Evolutionary conservation across 768 basidiomycete genomes (phyloP).

Genomic region (Lepiota brunneoincarnata): DNA sequence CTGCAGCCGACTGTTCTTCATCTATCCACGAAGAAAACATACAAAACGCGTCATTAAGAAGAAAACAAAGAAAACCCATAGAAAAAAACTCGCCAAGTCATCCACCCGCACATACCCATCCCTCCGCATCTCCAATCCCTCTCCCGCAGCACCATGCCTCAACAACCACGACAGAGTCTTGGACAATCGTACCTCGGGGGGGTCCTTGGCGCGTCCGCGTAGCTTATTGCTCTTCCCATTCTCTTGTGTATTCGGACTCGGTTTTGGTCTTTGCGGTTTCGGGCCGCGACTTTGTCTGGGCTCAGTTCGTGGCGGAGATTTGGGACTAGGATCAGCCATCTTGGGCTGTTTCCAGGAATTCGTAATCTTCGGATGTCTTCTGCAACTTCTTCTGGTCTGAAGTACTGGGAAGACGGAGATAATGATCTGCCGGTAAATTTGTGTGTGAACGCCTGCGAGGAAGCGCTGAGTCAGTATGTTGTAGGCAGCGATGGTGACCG

Average conservation of each 20-base stretch:
- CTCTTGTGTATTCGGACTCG: conserved; percentile 4
- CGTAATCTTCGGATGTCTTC: neutral
- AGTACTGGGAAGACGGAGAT: neutral
- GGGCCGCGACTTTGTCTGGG: no score
- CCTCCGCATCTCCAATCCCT: conserved; percentile 69
- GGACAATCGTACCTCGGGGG: conserved; percentile 67
- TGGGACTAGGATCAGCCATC: neutral
- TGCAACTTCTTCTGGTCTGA: neutral
- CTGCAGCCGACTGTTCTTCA: conserved; percentile 46
- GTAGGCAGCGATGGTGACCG: no score
- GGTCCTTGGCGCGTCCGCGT: conserved; percentile 60
- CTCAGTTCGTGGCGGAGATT: no score
- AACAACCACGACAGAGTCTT: conserved; percentile 91
- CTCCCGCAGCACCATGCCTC: conserved; percentile 75
- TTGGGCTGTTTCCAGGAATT: neutral
- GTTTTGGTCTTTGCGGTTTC: neutral
- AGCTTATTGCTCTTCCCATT: conserved; percentile 32
- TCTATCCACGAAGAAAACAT: neutral
- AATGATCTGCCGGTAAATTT: neutral
- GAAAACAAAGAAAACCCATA: neutral
- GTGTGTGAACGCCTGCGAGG: no score
- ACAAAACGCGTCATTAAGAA: neutral
- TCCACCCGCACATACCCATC: conserved; percentile 86
- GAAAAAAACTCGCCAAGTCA: conserved; percentile 65
- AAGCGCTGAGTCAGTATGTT: no score